phyloP scores from a whole-genome alignment of 1,284 basidiomycete genomes.

The Microbotryum saponariae region DNA sequence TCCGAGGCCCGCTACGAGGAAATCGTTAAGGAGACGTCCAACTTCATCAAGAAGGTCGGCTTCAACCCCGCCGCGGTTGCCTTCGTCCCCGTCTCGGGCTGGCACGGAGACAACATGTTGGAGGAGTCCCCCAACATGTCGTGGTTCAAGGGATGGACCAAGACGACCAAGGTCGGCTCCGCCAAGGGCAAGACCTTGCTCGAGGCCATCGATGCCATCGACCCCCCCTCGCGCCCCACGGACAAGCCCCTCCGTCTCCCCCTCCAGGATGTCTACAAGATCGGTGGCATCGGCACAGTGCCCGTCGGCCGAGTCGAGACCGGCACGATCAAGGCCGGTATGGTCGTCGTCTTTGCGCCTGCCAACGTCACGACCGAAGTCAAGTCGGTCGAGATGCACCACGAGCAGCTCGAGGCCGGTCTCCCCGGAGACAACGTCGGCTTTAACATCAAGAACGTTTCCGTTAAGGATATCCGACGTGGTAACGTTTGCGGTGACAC shows the following conservation, averaged over 20 bases:
- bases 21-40: slow-evolving; percentile 98
- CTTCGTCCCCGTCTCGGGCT: slow-evolving; percentile 99
- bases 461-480: slow-evolving; percentile 99
- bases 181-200: slow-evolving; percentile 98
- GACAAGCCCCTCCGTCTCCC: slow-evolving; percentile 99
- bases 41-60: slow-evolving; percentile 99
- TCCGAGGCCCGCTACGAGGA: slow-evolving; percentile 99
- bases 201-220: slow-evolving; percentile 99
- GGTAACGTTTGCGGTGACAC: slow-evolving; percentile 99
- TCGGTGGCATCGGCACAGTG: slow-evolving; percentile 99
- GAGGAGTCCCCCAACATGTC: slow-evolving; percentile 94
- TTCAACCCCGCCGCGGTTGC: slow-evolving; percentile 99
- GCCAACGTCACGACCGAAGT: slow-evolving; percentile 99
- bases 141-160: slow-evolving; percentile 99
- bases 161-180: slow-evolving; percentile 87
- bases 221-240: slow-evolving; percentile 89
- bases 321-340: slow-evolving; percentile 98
- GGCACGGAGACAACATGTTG: slow-evolving; percentile 99
- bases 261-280: slow-evolving; percentile 99
- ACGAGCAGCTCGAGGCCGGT: slow-evolving; percentile 96
- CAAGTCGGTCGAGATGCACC: slow-evolving; percentile 98
- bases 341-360: slow-evolving; percentile 92
- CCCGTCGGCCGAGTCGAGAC: slow-evolving; percentile 99
- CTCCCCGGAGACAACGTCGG: slow-evolving; percentile 98
- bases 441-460: slow-evolving; percentile 96